Evolutionary conservation across 345 rosid species (phyloP), one percentile per base, ranked within the genome.

Genomic region (Sonneratia alba): DNA sequence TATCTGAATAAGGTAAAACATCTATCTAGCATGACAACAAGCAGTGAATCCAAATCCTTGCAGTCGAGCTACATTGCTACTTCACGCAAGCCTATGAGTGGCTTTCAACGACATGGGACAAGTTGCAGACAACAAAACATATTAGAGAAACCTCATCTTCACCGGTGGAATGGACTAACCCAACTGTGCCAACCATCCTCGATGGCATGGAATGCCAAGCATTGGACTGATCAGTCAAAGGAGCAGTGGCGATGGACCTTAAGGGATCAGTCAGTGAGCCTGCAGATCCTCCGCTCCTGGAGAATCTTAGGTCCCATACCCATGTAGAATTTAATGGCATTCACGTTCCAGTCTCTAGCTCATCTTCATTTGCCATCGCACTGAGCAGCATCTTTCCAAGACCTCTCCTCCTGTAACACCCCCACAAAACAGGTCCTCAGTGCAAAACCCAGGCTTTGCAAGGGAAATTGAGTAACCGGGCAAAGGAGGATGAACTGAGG

Each of bases 281-380:
- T 85, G 67, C 93, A 91, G 70, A 90, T 79, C 80, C 97, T 86
- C 95, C 96, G 88, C 12, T 91, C 96, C 69, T 77, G 82, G 72
- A 83, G 78, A 38, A 91, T 72, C 76, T 84, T 69, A 34, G 98
- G 96, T 13, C 97, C 97, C 98, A 94, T 88, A 45, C 85, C 89
- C 71, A 90, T 93, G 27, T 90, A 91, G 59, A 94, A 94, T 74
- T 79, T 83, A 3, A 94, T 88, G 3, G 96, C 97, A 77, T 90
- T 88, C 38, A 79, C 83, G 74, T 94, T 94, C 98, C 97, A 91
- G 71, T 90, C 97, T 93, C 53, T 89, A 91, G 66, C 85, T 91
- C 92, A 91, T 91, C 74, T 86, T 86, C 84, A 85, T 71, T 82
- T 13, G 97, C 95, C 77, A 94, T 97, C 9, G 95, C 96, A 0